phyloP scores from a whole-genome alignment of 345 rosid genomes.

The Physaria fendleri region DNA sequence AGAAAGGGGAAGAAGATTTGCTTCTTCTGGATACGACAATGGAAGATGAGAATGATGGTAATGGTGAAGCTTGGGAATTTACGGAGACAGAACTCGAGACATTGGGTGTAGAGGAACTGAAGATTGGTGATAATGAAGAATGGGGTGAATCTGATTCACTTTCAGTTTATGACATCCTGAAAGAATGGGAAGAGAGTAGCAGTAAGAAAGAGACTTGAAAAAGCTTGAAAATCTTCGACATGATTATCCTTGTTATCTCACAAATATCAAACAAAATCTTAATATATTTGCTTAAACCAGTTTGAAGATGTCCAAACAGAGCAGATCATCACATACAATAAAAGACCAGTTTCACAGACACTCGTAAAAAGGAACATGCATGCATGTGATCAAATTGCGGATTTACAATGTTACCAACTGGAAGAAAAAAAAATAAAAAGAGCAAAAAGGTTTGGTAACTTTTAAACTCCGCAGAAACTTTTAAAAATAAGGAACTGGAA shows the following conservation, averaged over 20 bases:
- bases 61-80: slow-evolving; percentile 20
- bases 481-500: not conserved
- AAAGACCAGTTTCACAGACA: slow-evolving; percentile 5
- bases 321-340: slow-evolving; percentile 11
- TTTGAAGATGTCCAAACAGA: slow-evolving; percentile 4
- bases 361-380: slow-evolving; percentile 8
- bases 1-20: slow-evolving; percentile 7
- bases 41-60: not conserved
- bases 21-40: slow-evolving; percentile 9
- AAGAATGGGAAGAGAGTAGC: slow-evolving; percentile 55
- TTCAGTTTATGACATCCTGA: slow-evolving; percentile 58
- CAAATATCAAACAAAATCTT: not conserved
- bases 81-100: slow-evolving; percentile 31
- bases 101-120: slow-evolving; percentile 29
- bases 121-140: slow-evolving; percentile 30
- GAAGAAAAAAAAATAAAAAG: too few species aligned
- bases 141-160: slow-evolving; percentile 35
- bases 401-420: slow-evolving; percentile 26
- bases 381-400: slow-evolving; percentile 10
- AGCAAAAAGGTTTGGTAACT: not conserved
- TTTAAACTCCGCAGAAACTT: slow-evolving; percentile 13
- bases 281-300: not conserved
- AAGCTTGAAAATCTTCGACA: not conserved
- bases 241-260: not conserved
- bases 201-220: slow-evolving; percentile 30